Evolutionary conservation across 495 filamentous ascomycete species (phyloP), one percentile per base, ranked within the genome.

Genomic region (Umbilicaria muhlenbergii): DNA sequence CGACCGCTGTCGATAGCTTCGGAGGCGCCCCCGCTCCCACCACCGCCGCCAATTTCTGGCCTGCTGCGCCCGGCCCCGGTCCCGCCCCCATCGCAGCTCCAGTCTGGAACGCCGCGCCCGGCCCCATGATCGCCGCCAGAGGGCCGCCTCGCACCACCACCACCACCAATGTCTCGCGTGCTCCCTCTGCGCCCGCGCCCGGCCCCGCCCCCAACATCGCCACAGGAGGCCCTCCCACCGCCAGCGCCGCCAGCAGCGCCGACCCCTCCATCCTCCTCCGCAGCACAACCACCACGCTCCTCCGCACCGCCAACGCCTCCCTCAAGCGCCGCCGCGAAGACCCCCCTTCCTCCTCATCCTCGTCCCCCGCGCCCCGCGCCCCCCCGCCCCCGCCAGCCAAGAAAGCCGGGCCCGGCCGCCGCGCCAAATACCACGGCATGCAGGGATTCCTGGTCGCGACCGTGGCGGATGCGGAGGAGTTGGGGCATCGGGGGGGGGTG

Each of bases 281-380:
- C n/a, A 37, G 17, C 37, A 14, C 38, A 39, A 34, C 34, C 42
- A 16, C 39, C 38, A 44, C 42, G 38, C 10, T 35, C 41, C 40
- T 15, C 36, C 34, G 17, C 37, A 18, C 39, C 19, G 8, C 16
- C 16, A 45, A n/a, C 32, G 17, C 24, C 19, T 8, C 14, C 35
- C 35, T 18, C 14, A 15, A 37, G 11, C 35, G 17, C 14, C 3
- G 5, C 1, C 35, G 14, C 35, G 11, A 5, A 21, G 2, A 5
- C 19, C 5, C 19, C 19, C 19, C 19, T 2, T 21, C 19, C 19
- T 21, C 19, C 19, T 21, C 35, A 3, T 1, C 32, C 28, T 16
- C 41, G 6, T 5, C 41, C 14, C n/a, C 32, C 32, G 6, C 32
- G 7, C 14, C 14, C 8, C 14, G 16, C 43, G 3, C 38, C 8